phyloP scores from a whole-genome alignment of 441 rosid species.

The Viola pubescens region DNA sequence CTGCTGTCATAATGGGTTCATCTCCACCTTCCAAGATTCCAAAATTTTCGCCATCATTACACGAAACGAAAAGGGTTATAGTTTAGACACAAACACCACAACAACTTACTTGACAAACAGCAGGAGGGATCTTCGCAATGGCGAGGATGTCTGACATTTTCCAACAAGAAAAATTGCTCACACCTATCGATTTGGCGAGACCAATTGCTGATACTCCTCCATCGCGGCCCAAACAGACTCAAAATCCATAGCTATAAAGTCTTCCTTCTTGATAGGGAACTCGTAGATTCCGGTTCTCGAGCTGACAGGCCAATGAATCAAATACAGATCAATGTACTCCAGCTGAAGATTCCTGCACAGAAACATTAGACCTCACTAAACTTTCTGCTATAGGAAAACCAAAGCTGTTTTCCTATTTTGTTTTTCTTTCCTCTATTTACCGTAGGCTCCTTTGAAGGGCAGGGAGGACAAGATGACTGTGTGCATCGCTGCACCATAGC shows the following conservation, averaged over 20 bases:
- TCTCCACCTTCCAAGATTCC: constrained; percentile 28
- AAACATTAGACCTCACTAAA: neutral
- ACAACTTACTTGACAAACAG: constrained; percentile 44
- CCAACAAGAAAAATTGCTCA: constrained; percentile 59
- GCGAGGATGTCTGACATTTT: constrained; percentile 43
- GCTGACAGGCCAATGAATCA: constrained; percentile 52
- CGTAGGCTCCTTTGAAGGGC: constrained; percentile 7
- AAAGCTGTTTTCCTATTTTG: too few relatives aligned
- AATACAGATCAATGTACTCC: constrained; percentile 39
- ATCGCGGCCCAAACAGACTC: constrained; percentile 52
- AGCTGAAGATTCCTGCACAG: constrained; percentile 34
- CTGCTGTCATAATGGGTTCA: constrained; percentile 42
- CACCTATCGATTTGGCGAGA: constrained; percentile 51
- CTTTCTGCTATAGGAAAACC: too few relatives aligned
- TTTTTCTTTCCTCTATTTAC: neutral
- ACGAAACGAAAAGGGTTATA: neutral
- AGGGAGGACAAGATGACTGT: constrained; percentile 11
- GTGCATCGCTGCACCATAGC: constrained; percentile 12
- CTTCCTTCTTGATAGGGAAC: constrained; percentile 35
- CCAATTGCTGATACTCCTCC: constrained; percentile 55
- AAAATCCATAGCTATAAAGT: constrained; percentile 37
- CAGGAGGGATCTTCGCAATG: constrained; percentile 47
- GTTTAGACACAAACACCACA: neutral
- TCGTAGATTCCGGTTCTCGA: constrained; percentile 30
- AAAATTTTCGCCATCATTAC: neutral